A percentile compares a stretch with the other conserved stretches of the same genome.
These are phyloP conservation scores for Ormosia semicastrata DNA, from an alignment of 306 rosid species.

Conservation along the genomic window DNA sequence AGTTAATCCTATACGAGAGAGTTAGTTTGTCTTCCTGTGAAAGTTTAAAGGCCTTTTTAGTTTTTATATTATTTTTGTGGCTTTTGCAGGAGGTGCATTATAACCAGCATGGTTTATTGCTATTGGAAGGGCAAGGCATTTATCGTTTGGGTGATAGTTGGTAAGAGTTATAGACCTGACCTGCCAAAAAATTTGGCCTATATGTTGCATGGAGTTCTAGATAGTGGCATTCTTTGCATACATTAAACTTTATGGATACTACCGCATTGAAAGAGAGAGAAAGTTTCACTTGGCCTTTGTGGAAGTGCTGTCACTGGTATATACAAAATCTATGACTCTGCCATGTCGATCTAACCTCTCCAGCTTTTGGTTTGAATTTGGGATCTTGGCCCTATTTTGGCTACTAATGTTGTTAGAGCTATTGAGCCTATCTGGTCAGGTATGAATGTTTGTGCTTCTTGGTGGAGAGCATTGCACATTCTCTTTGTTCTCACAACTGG, in stretches of 20 bases:
- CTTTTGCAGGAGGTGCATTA: conserved; percentile 88
- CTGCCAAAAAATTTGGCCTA: conserved; percentile 6
- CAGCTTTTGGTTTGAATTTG: neutral
- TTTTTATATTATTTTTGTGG: conserved; percentile 4
- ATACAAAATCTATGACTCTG: neutral
- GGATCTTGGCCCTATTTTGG: conserved; percentile 16
- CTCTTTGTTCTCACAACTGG: neutral
- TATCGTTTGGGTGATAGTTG: conserved; percentile 92
- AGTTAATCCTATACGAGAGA: neutral
- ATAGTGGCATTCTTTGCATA: conserved; percentile 15
- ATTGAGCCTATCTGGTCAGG: neutral
- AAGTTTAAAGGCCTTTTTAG: neutral
- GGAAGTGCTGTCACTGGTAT: neutral
- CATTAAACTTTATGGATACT: conserved; percentile 9
- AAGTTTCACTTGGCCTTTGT: neutral
- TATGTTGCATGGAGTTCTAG: conserved; percentile 8
- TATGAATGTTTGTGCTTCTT: neutral
- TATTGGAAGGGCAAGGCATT: conserved; percentile 92
- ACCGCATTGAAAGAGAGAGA: conserved; percentile 12
- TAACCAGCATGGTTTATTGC: conserved; percentile 92
- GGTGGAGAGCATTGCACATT: conserved; percentile 1
- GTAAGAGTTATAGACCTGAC: conserved; percentile 46
- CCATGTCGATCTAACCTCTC: neutral
- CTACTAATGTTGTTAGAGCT: conserved; percentile 2
- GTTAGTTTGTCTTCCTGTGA: neutral